Evolutionary conservation across 1,284 basidiomycete genomes (phyloP), one percentile per base, ranked within the genome.

Genomic region (Malassezia japonica): DNA sequence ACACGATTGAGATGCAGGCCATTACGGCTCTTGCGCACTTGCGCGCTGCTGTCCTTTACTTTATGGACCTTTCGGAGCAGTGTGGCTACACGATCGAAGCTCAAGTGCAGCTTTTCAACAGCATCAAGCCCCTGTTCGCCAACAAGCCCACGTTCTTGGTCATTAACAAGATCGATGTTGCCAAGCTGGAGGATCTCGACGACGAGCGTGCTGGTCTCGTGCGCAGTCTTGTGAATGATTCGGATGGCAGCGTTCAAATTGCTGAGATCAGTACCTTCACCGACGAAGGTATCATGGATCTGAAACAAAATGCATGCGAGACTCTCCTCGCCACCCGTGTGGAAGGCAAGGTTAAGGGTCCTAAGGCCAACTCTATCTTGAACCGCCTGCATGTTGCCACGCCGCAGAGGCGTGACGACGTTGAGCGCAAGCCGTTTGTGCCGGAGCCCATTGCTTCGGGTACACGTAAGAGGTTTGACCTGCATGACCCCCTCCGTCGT

Each of bases 1-100:
- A 72, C 58, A 72, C 70, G 27, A 72, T 72, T 50, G 70, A 72
- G 56, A 72, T 72, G 70, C 70, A 72, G 57, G 67, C 66, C 51
- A 72, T 72, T 57, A 72, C 70, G 15, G 70, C 70, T 1, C 61
- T 72, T 3, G 70, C 70, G 6, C 70, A 72, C 39, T 53, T 72
- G 24, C 64, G 70, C n/a, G 55, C 66, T 4, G 67, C 70, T 7
- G 60, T 72, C 8, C 60, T 72, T 24, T 72, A 72, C 61, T 72
- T 72, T 51, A 72, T 72, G 70, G 70, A 72, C 34, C 63, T 72
- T 9, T 66, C 64, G 25, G 70, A 72, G 50, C 70, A 72, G 57
- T 72, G 70, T 40, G 68, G 68, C 28, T 72, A 72, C 54, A 64
- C 70, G 12, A 56, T 72, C 48, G 70, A 72, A 55, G 70, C 70